Percentiles rank a stretch among this genome's conserved stretches.
Conservation (phyloP, 148 eudicot species). For the Camellia japonica region DNA sequence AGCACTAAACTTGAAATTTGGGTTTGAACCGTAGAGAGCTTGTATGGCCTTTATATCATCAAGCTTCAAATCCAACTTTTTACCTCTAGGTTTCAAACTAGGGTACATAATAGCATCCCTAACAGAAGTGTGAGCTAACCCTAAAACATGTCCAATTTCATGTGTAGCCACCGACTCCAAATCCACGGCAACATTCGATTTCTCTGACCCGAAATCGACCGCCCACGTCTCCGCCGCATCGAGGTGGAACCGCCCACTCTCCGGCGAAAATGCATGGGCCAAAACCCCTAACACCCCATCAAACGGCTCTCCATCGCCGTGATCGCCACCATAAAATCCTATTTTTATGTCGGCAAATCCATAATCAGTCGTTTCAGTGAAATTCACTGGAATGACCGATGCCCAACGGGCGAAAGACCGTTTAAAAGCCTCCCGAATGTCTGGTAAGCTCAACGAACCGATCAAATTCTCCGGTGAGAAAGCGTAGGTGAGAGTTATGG, state of each 20-base stretch:
- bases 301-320: conserved; percentile 84
- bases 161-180: conserved; percentile 82
- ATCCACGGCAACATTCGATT: conserved; percentile 58
- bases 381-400: conserved; percentile 59
- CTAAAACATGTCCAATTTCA: conserved; percentile 80
- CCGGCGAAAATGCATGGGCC: conserved; percentile 86
- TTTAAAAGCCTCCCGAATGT: conserved; percentile 33
- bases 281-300: conserved; percentile 82
- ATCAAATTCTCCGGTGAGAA: conserved; percentile 41
- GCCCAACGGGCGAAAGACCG: conserved; percentile 66
- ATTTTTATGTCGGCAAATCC: conserved; percentile 55
- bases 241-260: conserved; percentile 73
- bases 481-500: conserved; percentile 63
- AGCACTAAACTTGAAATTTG: conserved; percentile 48
- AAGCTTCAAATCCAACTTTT: conserved; percentile 44
- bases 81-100: conserved; percentile 66
- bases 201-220: conserved; percentile 48
- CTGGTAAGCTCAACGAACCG: conserved; percentile 19
- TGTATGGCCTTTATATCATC: conserved; percentile 80
- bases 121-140: conserved; percentile 57
- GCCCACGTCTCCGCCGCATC: conserved; percentile 80
- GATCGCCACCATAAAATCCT: conserved; percentile 68
- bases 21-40: conserved; percentile 73
- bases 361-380: conserved; percentile 39
- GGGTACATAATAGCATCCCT: conserved; percentile 75